These are phyloP conservation scores for Pseudoturritis turrita DNA, from an alignment of 345 rosid genomes.

Conservation along the genomic window DNA sequence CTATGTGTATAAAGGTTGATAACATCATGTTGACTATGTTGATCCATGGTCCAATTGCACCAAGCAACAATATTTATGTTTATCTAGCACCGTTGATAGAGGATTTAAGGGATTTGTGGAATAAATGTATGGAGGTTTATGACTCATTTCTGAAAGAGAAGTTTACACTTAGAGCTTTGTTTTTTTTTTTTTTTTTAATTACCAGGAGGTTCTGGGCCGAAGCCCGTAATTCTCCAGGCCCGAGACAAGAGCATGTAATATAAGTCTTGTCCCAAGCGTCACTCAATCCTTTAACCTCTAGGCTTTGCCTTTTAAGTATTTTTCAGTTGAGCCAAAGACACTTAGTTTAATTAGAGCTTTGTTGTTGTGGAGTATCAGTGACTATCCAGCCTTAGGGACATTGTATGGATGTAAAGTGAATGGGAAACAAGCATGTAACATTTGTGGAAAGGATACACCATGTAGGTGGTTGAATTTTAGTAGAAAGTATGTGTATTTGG, in stretches of 20 bases:
- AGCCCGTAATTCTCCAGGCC: too few relatives aligned
- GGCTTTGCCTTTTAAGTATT: too few relatives aligned
- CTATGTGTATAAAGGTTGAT: neutral
- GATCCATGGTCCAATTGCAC: neutral
- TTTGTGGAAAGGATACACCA: neutral
- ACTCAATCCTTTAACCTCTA: too few relatives aligned
- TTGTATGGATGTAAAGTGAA: neutral
- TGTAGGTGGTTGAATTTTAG: neutral
- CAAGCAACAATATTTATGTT: neutral
- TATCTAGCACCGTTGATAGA: neutral
- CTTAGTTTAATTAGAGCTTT: too few relatives aligned
- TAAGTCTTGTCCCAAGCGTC: too few relatives aligned
- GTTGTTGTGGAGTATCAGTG: neutral
- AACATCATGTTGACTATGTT: neutral
- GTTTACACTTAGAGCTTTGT: neutral
- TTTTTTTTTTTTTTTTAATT: too few relatives aligned
- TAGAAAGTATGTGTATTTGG: neutral
- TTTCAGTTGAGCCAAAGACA: too few relatives aligned
- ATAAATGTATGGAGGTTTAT: neutral
- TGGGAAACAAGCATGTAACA: neutral
- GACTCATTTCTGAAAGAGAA: neutral
- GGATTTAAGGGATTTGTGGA: neutral
- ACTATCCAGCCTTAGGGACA: neutral
- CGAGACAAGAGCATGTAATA: too few relatives aligned
- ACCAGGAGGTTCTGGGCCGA: too few relatives aligned